Evolutionary conservation across 139 green algal genomes (phyloP), one percentile per base, ranked within the genome.

Genomic region (Deuterostichococcus epilithicus): DNA sequence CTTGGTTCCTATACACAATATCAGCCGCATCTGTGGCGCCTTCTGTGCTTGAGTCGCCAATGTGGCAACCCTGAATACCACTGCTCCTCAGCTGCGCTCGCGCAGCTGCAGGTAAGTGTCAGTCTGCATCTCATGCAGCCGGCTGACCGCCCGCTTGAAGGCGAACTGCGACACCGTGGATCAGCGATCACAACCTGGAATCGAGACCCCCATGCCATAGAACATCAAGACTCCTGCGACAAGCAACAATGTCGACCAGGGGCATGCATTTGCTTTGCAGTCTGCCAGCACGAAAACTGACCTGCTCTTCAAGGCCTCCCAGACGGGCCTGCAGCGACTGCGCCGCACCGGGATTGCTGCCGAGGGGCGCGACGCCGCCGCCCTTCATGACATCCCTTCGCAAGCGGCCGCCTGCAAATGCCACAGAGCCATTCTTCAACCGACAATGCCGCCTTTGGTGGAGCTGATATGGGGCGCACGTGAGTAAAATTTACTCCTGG

Each of bases 131-230:
- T 95, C 91, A 44, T 91, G 79, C 65, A 95, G 80, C 47, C 89
- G 82, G 3, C 84, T 93, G 37, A 95, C 86, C 0, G 91, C 91
- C 22, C 92, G 82, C 15, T 36, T 71, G 79, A 97, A 96, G 0
- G 93, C 92, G 79, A 97, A 95, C 20, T 82, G 52, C 52, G n/a
- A 63, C 52, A 28, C 18, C 52, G 18, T 52, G 42, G 42, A 8
- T 52, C 10, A 52, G 8, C 42, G 42, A 13, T 52, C 42, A 52
- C 13, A 52, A 52, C 42, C 8, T 52, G 42, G n/a, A n/a, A n/a
- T n/a, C n/a, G n/a, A n/a, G n/a, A n/a, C n/a, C n/a, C n/a, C n/a
- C n/a, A n/a, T n/a, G n/a, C n/a, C n/a, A n/a, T n/a, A n/a, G n/a
- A n/a, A n/a, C n/a, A n/a, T n/a, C n/a, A n/a, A n/a, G n/a, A n/a